A percentile compares a stretch with the other conserved stretches of the same genome.
Evolutionary conservation across 768 basidiomycete species (phyloP).

Genomic region (Punctularia strigosozonata): DNA sequence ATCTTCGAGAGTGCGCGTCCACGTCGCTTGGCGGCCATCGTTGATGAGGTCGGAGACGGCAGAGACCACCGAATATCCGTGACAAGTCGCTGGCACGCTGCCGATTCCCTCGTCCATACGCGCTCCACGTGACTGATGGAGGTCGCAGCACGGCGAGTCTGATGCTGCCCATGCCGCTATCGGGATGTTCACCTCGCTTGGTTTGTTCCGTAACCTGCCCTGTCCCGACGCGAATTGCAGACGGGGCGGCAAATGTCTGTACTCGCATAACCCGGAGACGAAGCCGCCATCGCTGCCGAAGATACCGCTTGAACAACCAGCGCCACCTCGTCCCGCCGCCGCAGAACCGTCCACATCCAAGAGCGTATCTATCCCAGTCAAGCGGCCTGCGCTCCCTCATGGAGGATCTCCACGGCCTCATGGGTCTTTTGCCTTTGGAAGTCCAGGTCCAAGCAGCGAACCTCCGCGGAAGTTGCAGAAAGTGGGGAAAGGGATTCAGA

Average conservation of each 20-base stretch:
- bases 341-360: constrained; percentile 7
- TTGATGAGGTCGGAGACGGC: no score
- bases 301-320: constrained; percentile 23
- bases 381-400: constrained; percentile 36
- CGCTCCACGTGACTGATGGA: no score
- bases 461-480: constrained; percentile 59
- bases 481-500: constrained; percentile 29
- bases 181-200: constrained; percentile 5
- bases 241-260: constrained; percentile 43
- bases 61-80: no score
- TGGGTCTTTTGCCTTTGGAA: no score
- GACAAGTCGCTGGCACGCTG: no score
- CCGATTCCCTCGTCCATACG: no score
- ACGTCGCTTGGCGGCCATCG: background rate
- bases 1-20: background rate
- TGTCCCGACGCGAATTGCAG: constrained; percentile 50
- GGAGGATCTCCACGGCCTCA: no score
- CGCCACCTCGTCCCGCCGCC: constrained; percentile 4
- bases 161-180: no score
- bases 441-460: constrained; percentile 27
- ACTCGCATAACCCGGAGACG: constrained; percentile 41
- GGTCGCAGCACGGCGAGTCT: no score
- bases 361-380: constrained; percentile 29
- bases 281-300: constrained; percentile 24
- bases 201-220: constrained; percentile 41